These are phyloP conservation scores for Terana coerulea DNA, from an alignment of 768 basidiomycete genomes.

Conservation along the genomic window DNA sequence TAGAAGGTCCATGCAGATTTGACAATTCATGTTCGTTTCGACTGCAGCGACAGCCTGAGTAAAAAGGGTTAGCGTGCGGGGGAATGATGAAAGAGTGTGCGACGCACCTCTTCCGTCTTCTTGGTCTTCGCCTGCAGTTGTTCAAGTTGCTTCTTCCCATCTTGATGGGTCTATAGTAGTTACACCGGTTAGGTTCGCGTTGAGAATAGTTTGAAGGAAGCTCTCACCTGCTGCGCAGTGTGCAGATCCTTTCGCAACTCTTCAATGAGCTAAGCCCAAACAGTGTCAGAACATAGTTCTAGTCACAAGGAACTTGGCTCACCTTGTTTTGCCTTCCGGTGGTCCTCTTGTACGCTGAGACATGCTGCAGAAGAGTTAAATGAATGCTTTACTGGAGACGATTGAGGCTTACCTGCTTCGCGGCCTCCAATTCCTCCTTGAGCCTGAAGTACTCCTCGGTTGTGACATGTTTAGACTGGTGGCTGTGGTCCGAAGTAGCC, in stretches of 20 bases:
- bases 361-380: conserved; percentile 12
- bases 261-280: conserved; percentile 16
- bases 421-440: conserved; percentile 23
- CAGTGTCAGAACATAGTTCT: background rate
- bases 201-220: background rate
- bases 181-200: background rate
- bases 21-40: conserved; percentile 62
- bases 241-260: conserved; percentile 22
- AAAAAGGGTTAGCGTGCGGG: background rate
- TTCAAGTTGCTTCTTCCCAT: conserved; percentile 47
- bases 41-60: conserved; percentile 49
- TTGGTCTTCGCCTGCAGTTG: conserved; percentile 48
- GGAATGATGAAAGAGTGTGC: background rate
- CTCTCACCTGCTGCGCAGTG: conserved; percentile 18
- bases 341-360: conserved; percentile 21
- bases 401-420: conserved; percentile 21
- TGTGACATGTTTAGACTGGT: background rate
- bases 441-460: conserved; percentile 19
- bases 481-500: conserved; percentile 19
- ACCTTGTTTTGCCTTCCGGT: conserved; percentile 26
- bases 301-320: background rate
- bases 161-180: conserved; percentile 17
- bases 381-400: no score
- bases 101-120: conserved; percentile 55
- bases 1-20: conserved; percentile 74